Conservation (phyloP, 1,139 yeast genomes). For the Blastobotrys raffinosifermentans region DNA sequence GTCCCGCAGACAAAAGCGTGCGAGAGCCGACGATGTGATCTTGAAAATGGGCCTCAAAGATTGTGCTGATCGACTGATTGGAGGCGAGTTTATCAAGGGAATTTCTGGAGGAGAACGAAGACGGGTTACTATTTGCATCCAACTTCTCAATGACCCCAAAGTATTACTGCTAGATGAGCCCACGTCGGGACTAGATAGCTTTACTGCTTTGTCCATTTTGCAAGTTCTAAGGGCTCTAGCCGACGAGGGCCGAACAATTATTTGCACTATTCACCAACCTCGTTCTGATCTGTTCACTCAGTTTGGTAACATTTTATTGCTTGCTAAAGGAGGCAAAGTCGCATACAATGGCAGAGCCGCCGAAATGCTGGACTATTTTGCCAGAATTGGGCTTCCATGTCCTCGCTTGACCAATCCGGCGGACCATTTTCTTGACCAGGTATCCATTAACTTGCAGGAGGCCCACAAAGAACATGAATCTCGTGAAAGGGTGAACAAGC, state of each 20-base stretch:
- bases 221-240: constrained; percentile 55
- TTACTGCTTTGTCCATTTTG: constrained; percentile 68
- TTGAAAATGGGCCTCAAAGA: constrained; percentile 65
- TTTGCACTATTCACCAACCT: constrained; percentile 84
- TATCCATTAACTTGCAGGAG: constrained; percentile 44
- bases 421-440: constrained; percentile 64
- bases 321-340: constrained; percentile 68
- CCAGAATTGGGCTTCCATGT: constrained; percentile 43
- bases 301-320: constrained; percentile 61
- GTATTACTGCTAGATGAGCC: constrained; percentile 78
- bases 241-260: constrained; percentile 59
- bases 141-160: constrained; percentile 64
- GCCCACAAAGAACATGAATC: constrained; percentile 35
- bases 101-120: constrained; percentile 85
- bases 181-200: constrained; percentile 80
- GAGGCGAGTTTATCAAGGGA: constrained; percentile 67
- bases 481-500: constrained; percentile 27
- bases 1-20: constrained; percentile 27
- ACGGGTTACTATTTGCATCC: constrained; percentile 76
- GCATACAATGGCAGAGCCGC: constrained; percentile 49
- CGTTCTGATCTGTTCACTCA: constrained; percentile 54
- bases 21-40: constrained; percentile 50
- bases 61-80: constrained; percentile 72
- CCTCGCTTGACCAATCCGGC: constrained; percentile 64
- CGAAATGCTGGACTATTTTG: constrained; percentile 42